Base-by-base conservation (phyloP, 2,329 filamentous ascomycete genomes). In the Pseudogymnoascus sp. region DNA sequence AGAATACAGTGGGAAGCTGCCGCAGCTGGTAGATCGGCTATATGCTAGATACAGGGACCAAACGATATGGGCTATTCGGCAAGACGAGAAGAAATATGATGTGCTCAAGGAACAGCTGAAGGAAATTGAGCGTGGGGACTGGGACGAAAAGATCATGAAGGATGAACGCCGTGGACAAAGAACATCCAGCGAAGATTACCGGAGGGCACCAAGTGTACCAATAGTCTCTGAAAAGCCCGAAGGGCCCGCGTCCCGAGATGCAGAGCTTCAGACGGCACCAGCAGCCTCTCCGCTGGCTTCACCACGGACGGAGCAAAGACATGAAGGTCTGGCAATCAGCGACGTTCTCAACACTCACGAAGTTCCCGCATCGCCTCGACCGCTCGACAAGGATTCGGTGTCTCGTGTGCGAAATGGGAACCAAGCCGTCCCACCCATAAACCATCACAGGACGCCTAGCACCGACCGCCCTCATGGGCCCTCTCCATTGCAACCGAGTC, bases 41-140 rank as follows among this genome's bases (percentile, higher is more conserved):
- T 96, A 95, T 72, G 81, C 83, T 11, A 82, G 84, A 66, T 97
- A 96, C 73, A 83, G 86, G 67, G 84, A 88, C 53, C 79, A 87
- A 47, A 79, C 88, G 59, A 81, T 91, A n/a, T 78, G 79, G 63
- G 82, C 88, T 70, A 90, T 97, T 64, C 80, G 83, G 64, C 84
- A 89, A 63, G 88, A 95, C 66, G 93, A 97, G 77, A 81, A 80
- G 64, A 81, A 79, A 61, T 89, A 88, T 71, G 81, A 82, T 26
- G 76, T 77, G 16, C 76, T 93, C 47, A 82, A 86, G 73, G 80
- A 79, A 64, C 88, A 96, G 67, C 84, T 96, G 61, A 77, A 80
- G 40, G 81, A 86, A 64, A 81, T 95, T 59, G 85, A 93, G 72
- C 80, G 81, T 70, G 83, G 82, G 50, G 78, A 81, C 62, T 80